Percentiles rank a stretch among this genome's conserved stretches.
phyloP scores from a whole-genome alignment of 495 filamentous ascomycete species.

The Aspergillus panamensis region DNA sequence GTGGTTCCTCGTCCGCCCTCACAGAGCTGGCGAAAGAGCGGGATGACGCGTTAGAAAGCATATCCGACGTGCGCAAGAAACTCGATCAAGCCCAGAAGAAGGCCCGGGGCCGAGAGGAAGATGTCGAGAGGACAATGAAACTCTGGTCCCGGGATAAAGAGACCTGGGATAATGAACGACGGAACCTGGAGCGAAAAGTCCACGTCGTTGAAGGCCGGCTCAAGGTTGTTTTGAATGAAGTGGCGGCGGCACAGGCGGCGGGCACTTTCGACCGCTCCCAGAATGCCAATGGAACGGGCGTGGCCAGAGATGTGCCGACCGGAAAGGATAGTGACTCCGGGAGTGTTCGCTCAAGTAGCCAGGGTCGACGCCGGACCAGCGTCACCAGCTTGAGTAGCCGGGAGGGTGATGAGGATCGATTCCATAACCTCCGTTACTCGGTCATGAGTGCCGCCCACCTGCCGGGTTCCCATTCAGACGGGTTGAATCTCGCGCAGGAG shows the following conservation, averaged over 20 bases:
- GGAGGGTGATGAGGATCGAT: constrained; percentile 48
- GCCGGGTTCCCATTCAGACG: constrained; percentile 55
- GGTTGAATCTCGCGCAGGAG: constrained; percentile 84
- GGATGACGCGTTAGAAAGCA: constrained; percentile 75
- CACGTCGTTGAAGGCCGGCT: constrained; percentile 85
- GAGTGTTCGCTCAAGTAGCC: constrained; percentile 74
- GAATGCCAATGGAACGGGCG: constrained; percentile 24
- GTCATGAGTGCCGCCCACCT: constrained; percentile 53
- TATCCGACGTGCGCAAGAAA: constrained; percentile 69
- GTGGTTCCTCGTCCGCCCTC: constrained; percentile 78
- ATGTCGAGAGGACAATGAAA: constrained; percentile 67
- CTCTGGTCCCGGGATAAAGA: constrained; percentile 81
- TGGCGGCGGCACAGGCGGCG: constrained; percentile 69
- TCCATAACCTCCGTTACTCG: constrained; percentile 59
- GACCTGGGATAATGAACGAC: constrained; percentile 74
- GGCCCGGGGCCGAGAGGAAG: constrained; percentile 76
- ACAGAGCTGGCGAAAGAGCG: constrained; percentile 79
- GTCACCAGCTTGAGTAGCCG: constrained; percentile 63
- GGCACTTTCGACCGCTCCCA: constrained; percentile 24
- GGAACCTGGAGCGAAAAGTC: constrained; percentile 74
- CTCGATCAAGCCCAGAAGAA: constrained; percentile 77
- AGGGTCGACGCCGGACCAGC: constrained; percentile 52
- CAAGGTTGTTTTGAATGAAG: constrained; percentile 76
- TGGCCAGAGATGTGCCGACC: constrained; percentile 36
- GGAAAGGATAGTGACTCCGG: constrained; percentile 62